Base-by-base conservation (phyloP, 2,329 filamentous ascomycete species). In the Microdochium trichocladiopsis region DNA sequence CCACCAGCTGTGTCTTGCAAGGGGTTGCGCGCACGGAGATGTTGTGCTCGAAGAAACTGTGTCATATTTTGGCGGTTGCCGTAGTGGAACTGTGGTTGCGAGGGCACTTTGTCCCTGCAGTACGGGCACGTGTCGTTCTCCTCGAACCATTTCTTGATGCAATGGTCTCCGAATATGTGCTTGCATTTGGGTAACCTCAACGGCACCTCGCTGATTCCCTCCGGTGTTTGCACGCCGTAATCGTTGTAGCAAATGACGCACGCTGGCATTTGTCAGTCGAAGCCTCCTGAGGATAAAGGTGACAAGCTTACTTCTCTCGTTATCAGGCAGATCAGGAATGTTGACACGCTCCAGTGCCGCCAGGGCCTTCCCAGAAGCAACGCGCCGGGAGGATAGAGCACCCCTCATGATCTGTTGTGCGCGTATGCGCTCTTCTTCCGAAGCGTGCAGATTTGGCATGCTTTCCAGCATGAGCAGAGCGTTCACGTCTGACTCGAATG, bases 171-270 rank as follows among this genome's bases (percentile, higher is more conserved):
- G 62, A 86, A 86, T 6, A 86, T 64, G 58, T 86, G 83, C 57
- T 79, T 81, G 70, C 83, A 86, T 57, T 74, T 78, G 2, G 83
- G 82, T 18, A 86, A 65, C 21, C 79, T 77, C 16, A 85, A 63
- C 1, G 83, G 79, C 2, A 66, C 69, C 61, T 86, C 83, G 47
- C 70, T 73, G 21, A 79, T 65, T 1, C 81, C 82, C 56, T 86
- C 83, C 0, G 82, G 80, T 25, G 76, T 81, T 53, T 69, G 63
- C 14, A 75, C 69, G 31, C 79, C 80, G 58, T 78, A 84, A 9
- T 83, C 79, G 56, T 83, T 84, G 60, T 85, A 85, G 66, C 82
- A 86, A 53, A 86, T 86, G 21, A 80, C 74, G 60, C 82, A 86
- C 14, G 67, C 82, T 86, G 56, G 41, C 6, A 45, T 10, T 11